Conservation (phyloP, 1,139 yeast species). For the Candida sojae region DNA sequence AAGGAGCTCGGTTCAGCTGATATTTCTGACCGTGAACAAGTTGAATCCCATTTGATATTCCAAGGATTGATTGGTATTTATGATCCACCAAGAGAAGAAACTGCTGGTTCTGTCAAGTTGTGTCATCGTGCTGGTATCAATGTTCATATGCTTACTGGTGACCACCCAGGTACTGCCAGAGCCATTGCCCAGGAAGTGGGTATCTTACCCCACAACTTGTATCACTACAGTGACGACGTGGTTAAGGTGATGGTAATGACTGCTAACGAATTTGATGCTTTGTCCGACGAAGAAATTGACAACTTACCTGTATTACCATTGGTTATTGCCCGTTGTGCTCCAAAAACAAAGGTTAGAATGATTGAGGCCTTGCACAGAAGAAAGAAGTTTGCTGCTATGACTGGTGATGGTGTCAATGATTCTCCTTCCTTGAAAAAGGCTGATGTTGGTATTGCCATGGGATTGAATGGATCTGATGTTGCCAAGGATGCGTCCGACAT, state of each 20-base stretch:
- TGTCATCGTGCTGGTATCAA: constrained; percentile 80
- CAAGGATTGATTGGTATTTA: constrained; percentile 78
- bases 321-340: constrained; percentile 85
- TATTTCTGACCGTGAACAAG: constrained; percentile 43
- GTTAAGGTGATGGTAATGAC: constrained; percentile 75
- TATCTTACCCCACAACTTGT: constrained; percentile 69
- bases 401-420: constrained; percentile 88
- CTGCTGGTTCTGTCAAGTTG: constrained; percentile 63
- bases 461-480: constrained; percentile 53
- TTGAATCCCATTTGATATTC: constrained; percentile 60
- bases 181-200: constrained; percentile 90
- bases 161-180: constrained; percentile 79
- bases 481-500: constrained; percentile 62
- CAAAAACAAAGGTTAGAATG: constrained; percentile 82
- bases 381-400: constrained; percentile 74
- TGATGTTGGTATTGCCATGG: constrained; percentile 70
- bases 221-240: constrained; percentile 62
- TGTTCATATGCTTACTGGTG: constrained; percentile 87
- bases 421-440: constrained; percentile 80
- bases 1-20: constrained; percentile 28
- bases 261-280: constrained; percentile 69
- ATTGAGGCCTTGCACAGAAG: constrained; percentile 81
- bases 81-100: constrained; percentile 81
- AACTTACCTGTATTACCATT: constrained; percentile 69
- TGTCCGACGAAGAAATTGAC: constrained; percentile 66